phyloP scores from a whole-genome alignment of 176 grass and related monocot species.

The Poa pratensis region DNA sequence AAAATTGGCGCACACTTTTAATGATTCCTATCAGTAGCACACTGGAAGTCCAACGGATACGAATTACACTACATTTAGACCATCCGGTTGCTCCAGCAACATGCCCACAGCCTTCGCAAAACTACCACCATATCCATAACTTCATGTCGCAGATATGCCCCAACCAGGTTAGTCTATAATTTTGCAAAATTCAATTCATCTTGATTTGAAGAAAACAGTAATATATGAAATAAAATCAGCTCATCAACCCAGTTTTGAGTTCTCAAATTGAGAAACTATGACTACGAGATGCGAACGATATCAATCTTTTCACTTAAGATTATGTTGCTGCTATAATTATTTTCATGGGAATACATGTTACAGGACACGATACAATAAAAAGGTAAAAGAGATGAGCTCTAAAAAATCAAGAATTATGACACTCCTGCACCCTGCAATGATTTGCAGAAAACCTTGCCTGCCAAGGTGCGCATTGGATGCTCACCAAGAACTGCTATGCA shows the following conservation, averaged over 20 bases:
- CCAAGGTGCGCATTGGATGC: slow-evolving; percentile 70
- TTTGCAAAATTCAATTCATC: background rate
- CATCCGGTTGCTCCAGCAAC: background rate
- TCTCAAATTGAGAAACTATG: background rate
- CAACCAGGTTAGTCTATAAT: background rate
- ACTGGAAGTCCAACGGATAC: background rate
- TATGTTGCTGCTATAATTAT: slow-evolving; percentile 1
- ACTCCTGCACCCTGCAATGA: slow-evolving; percentile 82
- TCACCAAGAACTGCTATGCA: slow-evolving; percentile 61
- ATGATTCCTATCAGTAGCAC: no score
- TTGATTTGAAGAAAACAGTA: background rate
- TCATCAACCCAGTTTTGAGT: background rate
- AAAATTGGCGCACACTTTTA: no score
- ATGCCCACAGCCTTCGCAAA: background rate
- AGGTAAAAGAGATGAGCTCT: background rate
- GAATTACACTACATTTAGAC: background rate
- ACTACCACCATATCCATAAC: background rate
- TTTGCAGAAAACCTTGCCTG: slow-evolving; percentile 70
- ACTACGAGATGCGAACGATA: background rate
- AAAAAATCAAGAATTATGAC: slow-evolving; percentile 59
- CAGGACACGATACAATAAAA: slow-evolving; percentile 3
- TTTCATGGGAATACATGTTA: slow-evolving; percentile 21
- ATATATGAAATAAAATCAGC: background rate
- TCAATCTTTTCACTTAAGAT: background rate
- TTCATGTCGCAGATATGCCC: background rate